phyloP scores from a whole-genome alignment of 768 basidiomycete genomes.

The Scleroderma bovista region DNA sequence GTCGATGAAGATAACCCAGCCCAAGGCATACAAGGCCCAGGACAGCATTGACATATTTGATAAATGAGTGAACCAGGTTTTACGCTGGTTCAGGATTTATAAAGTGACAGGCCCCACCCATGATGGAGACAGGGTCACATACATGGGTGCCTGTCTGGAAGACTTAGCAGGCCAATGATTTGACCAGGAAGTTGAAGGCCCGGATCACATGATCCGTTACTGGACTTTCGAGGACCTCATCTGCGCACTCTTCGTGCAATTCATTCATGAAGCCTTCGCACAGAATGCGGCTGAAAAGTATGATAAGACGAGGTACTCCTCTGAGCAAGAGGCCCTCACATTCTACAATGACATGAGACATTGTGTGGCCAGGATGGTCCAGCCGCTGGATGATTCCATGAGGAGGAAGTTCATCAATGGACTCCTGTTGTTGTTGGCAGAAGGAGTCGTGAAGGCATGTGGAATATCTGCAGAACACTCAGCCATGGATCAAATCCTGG shows the following conservation, averaged over 20 bases:
- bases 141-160: no score
- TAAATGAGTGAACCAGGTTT: not conserved
- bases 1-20: not conserved
- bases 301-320: not conserved
- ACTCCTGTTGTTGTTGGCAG: not conserved
- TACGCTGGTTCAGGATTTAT: no score
- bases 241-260: not conserved
- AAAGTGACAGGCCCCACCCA: no score
- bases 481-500: not conserved
- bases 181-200: not conserved
- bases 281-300: not conserved
- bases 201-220: not conserved
- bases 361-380: not conserved
- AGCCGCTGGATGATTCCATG: not conserved
- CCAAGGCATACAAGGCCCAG: not conserved
- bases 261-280: not conserved
- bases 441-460: constrained; percentile 1
- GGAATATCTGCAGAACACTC: not conserved
- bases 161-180: not conserved
- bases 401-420: not conserved
- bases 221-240: not conserved
- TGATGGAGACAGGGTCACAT: no score
- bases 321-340: not conserved
- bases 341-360: constrained; percentile 1
- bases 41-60: not conserved